Evolutionary conservation across 2,329 filamentous ascomycete species (phyloP), one percentile per base, ranked within the genome.

Genomic region (Stromatinia cepivora): DNA sequence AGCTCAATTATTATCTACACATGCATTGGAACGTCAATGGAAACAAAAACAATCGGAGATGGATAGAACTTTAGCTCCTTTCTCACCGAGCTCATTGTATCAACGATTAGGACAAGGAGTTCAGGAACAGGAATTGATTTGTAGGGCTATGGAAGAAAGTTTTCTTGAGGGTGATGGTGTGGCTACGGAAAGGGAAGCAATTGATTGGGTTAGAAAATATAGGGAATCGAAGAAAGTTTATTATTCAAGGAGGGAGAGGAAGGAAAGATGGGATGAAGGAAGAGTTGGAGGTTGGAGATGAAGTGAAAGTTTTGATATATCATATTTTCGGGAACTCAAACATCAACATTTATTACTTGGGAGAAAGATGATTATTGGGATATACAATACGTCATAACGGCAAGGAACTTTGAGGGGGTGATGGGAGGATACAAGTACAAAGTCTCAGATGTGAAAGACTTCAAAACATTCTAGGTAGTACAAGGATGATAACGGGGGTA

Each of bases 201-300:
- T 85, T 2, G 94, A 98, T 71, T 98, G 95, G 88, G 87, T 97
- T 28, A 86, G 90, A 76, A 83, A 91, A 75, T 91, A 97, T 73
- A 85, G 93, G 74, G 93, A 94, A 75, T 92, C 91, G 13, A 92
- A 90, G 78, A 91, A 91, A 75, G 82, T 91, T 69, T 90, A 90
- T 71, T 96, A 95, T 77, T 83, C 94, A 67, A 85, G 95, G 70
- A 88, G 90, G 77, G 95, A 98, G 82, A 87, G 92, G 73, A 97
- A 94, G 80, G 91, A 93, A 76, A 86, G 95, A 75, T 98, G 95
- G 95, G 95, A 98, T 79, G 94, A 98, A 81, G 93, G 94, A 34
- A 85, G 94, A 74, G 94, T 98, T 46, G 94, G 94, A 15, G 95
- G 95, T 0, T 98, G 95, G 95, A 87, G 94, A 77, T 94, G 82